Conservation (phyloP, 257 asterid species). For the Solanum boliviense region DNA sequence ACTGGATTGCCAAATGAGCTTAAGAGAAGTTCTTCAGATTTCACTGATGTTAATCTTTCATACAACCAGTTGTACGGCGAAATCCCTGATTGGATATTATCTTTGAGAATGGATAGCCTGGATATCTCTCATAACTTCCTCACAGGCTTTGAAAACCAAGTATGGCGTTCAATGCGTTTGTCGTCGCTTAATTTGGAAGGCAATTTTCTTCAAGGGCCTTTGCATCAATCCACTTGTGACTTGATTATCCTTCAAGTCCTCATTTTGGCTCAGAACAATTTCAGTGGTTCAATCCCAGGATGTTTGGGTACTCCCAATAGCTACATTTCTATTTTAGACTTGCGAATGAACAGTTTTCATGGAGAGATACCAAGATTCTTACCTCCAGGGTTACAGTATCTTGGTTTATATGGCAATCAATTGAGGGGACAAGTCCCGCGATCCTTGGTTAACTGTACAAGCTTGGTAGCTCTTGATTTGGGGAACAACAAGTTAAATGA, state of each 20-base stretch:
- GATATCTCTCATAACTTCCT: neutral
- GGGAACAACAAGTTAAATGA: too few relatives aligned
- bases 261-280: neutral
- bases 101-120: accelerated
- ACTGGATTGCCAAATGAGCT: neutral
- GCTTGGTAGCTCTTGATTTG: neutral
- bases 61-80: neutral
- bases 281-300: too few relatives aligned
- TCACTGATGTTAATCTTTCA: neutral
- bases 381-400: neutral
- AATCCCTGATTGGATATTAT: neutral
- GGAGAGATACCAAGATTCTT: neutral
- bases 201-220: neutral
- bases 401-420: neutral
- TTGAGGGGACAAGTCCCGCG: neutral
- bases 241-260: neutral
- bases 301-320: too few relatives aligned
- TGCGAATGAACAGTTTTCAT: too few relatives aligned
- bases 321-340: too few relatives aligned
- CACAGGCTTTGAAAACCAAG: neutral
- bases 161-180: neutral
- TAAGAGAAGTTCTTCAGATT: neutral
- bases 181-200: neutral
- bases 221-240: neutral
- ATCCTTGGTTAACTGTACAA: neutral